Conservation (phyloP, 2,329 filamentous ascomycete species). For the Fusarium sp. region DNA sequence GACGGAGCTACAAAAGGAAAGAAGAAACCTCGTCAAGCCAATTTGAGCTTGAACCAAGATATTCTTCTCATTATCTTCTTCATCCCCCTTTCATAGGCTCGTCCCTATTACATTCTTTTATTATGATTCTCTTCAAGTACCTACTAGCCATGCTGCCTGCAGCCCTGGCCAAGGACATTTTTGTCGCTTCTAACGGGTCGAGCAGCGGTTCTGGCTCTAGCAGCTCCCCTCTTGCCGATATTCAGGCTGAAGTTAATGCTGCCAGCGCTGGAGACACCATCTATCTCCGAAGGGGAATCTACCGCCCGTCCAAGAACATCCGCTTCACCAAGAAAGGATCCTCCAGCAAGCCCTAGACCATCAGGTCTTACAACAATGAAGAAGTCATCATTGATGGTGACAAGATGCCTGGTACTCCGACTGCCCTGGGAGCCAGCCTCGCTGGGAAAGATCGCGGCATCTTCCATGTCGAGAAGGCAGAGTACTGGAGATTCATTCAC, state of each 20-base stretch:
- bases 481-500: conserved; percentile 54
- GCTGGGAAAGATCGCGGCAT: conserved; percentile 52
- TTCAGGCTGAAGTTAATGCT: conserved; percentile 54
- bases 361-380: conserved; percentile 52
- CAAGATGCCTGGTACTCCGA: conserved; percentile 45
- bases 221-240: conserved; percentile 51
- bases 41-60: not conserved
- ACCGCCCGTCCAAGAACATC: conserved; percentile 54
- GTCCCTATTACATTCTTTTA: not conserved
- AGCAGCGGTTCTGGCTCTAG: conserved; percentile 48
- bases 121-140: not conserved
- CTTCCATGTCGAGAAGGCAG: conserved; percentile 52
- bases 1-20: not conserved
- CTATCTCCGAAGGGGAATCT: conserved; percentile 53
- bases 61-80: not conserved
- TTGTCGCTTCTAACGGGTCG: conserved; percentile 53
- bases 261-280: conserved; percentile 56
- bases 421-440: conserved; percentile 48
- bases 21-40: accelerated
- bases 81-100: not conserved
- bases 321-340: conserved; percentile 56
- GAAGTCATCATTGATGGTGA: conserved; percentile 56
- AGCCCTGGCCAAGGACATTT: conserved; percentile 46
- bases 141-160: not conserved
- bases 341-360: conserved; percentile 48